Conservation (phyloP, 2,329 filamentous ascomycete species). For the Aspergillus ruber region DNA sequence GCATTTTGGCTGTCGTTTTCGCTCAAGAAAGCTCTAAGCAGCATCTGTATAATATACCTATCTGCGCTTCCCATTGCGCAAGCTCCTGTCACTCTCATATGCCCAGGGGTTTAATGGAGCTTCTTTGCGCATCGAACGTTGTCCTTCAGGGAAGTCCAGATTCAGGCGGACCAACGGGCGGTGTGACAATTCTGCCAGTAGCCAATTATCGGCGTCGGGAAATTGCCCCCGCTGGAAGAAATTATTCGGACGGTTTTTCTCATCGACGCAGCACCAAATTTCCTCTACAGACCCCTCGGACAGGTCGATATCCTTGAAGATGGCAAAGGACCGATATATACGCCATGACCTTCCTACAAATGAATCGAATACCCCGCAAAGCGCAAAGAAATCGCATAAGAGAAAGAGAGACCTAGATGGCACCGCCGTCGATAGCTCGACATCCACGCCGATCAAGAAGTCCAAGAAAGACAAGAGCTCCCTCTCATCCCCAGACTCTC, state of each 20-base stretch:
- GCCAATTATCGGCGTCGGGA: constrained; percentile 2
- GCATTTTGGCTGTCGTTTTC: constrained; percentile 43
- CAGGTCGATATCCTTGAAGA: constrained; percentile 15
- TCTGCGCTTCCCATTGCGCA: constrained; percentile 16
- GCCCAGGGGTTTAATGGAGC: background rate
- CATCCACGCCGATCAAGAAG: constrained; percentile 34
- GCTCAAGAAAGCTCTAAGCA: constrained; percentile 9
- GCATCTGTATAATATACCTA: background rate
- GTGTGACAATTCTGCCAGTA: constrained; percentile 15
- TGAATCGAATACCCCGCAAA: constrained; percentile 11
- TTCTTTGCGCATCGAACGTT: background rate
- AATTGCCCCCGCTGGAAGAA: constrained; percentile 22
- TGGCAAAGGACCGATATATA: constrained; percentile 43
- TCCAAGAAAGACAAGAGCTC: constrained; percentile 21
- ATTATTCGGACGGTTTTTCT: constrained; percentile 10
- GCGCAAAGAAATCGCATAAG: constrained; percentile 23
- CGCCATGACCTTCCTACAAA: constrained; percentile 40
- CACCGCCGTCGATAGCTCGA: constrained; percentile 16
- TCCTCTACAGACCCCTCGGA: background rate
- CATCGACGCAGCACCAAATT: background rate
- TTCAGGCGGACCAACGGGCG: constrained; percentile 13
- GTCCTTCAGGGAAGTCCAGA: constrained; percentile 9
- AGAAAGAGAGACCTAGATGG: constrained; percentile 28
- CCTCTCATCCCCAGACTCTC: constrained; percentile 7
- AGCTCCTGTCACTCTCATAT: background rate